phyloP scores from a whole-genome alignment of 768 basidiomycete species.

The Guyanaporus albipodus region DNA sequence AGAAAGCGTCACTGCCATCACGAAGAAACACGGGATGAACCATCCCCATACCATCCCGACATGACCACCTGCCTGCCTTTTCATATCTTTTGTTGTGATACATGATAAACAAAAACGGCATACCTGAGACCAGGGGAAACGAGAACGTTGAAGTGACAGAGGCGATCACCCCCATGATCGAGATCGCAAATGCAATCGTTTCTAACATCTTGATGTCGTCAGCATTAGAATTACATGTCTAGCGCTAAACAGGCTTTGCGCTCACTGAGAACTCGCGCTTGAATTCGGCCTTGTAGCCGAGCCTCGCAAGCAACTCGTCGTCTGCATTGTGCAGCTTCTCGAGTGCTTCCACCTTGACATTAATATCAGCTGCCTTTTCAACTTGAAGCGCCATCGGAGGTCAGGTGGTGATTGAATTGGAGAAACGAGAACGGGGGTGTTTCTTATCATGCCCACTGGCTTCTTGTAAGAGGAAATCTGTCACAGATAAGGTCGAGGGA shows the following conservation, averaged over 20 bases:
- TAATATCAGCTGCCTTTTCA: conserved; percentile 14
- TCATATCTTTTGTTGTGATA: background rate
- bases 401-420: background rate
- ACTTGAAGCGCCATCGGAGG: conserved; percentile 16
- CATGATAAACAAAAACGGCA: conserved; percentile 9
- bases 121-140: conserved; percentile 60
- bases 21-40: conserved; percentile 68
- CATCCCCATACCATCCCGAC: conserved; percentile 77
- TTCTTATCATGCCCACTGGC: conserved; percentile 2
- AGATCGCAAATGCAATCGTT: conserved; percentile 63
- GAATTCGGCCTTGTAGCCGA: conserved; percentile 73
- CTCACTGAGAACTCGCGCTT: conserved; percentile 67
- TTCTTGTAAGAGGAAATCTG: background rate
- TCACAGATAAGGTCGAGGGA: conserved; percentile 18
- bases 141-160: conserved; percentile 64
- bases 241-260: conserved; percentile 10
- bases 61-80: conserved; percentile 51
- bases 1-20: conserved; percentile 62
- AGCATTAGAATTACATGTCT: background rate
- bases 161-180: conserved; percentile 70
- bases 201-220: conserved; percentile 40
- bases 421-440: background rate
- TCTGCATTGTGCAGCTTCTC: conserved; percentile 41
- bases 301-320: conserved; percentile 53
- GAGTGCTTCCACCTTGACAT: conserved; percentile 10